These are phyloP conservation scores for Apiospora aurea DNA, from an alignment of 2,329 filamentous ascomycete species.

Conservation along the genomic window DNA sequence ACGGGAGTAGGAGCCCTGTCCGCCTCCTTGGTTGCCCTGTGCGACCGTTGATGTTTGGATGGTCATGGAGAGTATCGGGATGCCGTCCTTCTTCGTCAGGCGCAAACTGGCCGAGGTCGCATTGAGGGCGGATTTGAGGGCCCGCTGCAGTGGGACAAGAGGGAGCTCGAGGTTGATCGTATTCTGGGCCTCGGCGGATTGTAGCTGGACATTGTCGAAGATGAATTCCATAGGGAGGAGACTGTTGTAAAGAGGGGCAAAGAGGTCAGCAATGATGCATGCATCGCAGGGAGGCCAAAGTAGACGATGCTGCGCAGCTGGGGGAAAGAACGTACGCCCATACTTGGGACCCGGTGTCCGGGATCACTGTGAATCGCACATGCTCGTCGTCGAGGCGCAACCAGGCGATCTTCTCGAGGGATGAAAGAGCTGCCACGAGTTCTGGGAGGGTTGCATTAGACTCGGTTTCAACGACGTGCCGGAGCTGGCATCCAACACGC, in stretches of 20 bases:
- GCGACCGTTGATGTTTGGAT: slow-evolving; percentile 78
- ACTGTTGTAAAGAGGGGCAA: slow-evolving; percentile 41
- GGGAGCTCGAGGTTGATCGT: slow-evolving; percentile 97
- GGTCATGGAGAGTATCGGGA: slow-evolving; percentile 88
- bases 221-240: slow-evolving; percentile 78
- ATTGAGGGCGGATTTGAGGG: slow-evolving; percentile 86
- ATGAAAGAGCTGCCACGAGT: slow-evolving; percentile 68
- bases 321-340: slow-evolving; percentile 76
- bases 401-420: slow-evolving; percentile 86
- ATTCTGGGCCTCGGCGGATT: slow-evolving; percentile 82
- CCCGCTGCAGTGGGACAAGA: slow-evolving; percentile 84
- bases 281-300: neutral
- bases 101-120: slow-evolving; percentile 84
- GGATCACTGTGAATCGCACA: slow-evolving; percentile 93
- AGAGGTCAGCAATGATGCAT: slow-evolving; percentile 37
- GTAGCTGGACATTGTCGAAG: slow-evolving; percentile 84
- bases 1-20: neutral
- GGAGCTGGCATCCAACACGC: neutral
- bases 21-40: slow-evolving; percentile 52
- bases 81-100: slow-evolving; percentile 89
- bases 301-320: neutral
- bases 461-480: neutral
- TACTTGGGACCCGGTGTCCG: slow-evolving; percentile 92
- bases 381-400: slow-evolving; percentile 86
- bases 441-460: slow-evolving; percentile 49